These are phyloP conservation scores for Colletotrichum euphorbiae DNA, from an alignment of 2,329 filamentous ascomycete species.

Conservation along the genomic window DNA sequence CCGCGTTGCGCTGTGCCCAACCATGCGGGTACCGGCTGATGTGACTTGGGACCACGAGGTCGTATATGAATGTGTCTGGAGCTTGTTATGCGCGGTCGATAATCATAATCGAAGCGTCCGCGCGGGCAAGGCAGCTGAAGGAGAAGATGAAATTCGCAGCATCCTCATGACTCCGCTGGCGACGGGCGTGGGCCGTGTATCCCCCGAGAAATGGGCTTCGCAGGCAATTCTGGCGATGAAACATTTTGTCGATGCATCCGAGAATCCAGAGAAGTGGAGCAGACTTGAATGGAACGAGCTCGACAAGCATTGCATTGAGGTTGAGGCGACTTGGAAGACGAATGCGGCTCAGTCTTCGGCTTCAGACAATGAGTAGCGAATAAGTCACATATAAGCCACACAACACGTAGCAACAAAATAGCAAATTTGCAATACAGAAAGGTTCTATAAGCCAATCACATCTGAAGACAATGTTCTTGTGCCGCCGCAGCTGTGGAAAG, in stretches of 20 bases:
- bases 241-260: slow-evolving; percentile 61
- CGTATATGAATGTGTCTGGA: slow-evolving; percentile 66
- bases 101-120: slow-evolving; percentile 54
- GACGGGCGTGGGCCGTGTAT: slow-evolving; percentile 60
- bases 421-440: no score
- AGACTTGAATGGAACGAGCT: slow-evolving; percentile 51
- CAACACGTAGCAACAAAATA: no score
- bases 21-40: slow-evolving; percentile 60
- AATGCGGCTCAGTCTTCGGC: neutral
- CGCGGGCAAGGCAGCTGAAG: slow-evolving; percentile 15
- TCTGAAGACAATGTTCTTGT: no score
- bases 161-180: slow-evolving; percentile 65
- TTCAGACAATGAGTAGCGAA: neutral
- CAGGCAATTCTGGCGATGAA: slow-evolving; percentile 64
- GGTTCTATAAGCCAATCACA: no score
- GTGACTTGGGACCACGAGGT: slow-evolving; percentile 64
- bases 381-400: no score
- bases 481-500: no score
- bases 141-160: slow-evolving; percentile 50
- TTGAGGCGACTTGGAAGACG: slow-evolving; percentile 44
- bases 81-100: slow-evolving; percentile 60
- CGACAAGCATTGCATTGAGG: slow-evolving; percentile 42
- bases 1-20: slow-evolving; percentile 63
- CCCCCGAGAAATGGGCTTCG: slow-evolving; percentile 59
- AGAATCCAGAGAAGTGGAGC: slow-evolving; percentile 57